These are phyloP conservation scores for Colletotrichum viniferum DNA, from an alignment of 2,329 filamentous ascomycete species.

Conservation along the genomic window DNA sequence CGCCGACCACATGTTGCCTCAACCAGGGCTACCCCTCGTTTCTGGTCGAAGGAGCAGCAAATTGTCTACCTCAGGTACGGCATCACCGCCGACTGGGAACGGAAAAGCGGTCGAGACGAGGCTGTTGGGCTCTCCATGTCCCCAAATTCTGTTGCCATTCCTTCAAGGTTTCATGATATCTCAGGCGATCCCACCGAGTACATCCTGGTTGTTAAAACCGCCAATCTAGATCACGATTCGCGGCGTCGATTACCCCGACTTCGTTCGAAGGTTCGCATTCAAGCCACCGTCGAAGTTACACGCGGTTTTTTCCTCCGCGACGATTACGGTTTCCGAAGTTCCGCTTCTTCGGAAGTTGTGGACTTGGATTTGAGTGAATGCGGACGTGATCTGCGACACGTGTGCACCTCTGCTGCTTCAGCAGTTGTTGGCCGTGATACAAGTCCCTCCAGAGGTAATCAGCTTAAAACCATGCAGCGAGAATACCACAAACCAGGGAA, in stretches of 20 bases:
- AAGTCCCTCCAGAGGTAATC: neutral
- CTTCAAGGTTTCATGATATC: neutral
- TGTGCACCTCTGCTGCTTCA: neutral
- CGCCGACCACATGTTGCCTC: neutral
- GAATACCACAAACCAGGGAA: too few relatives aligned
- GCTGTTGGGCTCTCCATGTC: neutral
- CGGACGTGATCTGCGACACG: neutral
- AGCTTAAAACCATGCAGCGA: too few relatives aligned
- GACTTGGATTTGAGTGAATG: neutral
- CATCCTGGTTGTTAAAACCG: neutral
- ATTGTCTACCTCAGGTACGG: neutral
- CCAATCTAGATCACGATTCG: neutral
- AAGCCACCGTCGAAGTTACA: neutral
- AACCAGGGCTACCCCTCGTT: neutral
- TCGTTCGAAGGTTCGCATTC: neutral
- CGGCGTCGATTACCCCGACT: neutral
- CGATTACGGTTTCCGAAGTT: accelerated
- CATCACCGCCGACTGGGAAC: neutral
- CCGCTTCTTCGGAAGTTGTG: neutral
- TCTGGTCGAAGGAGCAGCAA: neutral
- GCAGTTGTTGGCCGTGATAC: neutral
- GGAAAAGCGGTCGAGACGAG: neutral
- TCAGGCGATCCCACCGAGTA: neutral
- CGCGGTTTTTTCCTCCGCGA: accelerated
- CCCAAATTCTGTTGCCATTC: neutral